Percentiles rank a stretch among this genome's conserved stretches.
Evolutionary conservation across 441 rosid species (phyloP).

Genomic region (Arabidopsis hybrid): DNA sequence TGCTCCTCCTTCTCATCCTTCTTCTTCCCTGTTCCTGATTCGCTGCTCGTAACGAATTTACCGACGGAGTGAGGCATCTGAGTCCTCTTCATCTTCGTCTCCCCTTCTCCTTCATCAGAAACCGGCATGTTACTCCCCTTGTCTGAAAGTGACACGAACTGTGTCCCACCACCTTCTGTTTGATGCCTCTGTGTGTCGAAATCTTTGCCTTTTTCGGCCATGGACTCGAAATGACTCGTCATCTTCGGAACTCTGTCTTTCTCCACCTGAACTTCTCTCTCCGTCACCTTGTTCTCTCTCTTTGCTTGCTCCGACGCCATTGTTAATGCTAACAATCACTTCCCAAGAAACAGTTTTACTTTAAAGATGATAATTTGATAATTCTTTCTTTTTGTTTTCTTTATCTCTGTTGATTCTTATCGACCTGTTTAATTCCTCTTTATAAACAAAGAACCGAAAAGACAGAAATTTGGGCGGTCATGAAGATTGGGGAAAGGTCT

Average conservation of each 20-base stretch:
- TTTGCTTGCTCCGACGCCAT: slow-evolving; percentile 75
- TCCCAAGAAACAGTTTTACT: slow-evolving; percentile 11
- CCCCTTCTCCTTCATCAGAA: slow-evolving; percentile 41
- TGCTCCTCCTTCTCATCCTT: slow-evolving; percentile 23
- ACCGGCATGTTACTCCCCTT: slow-evolving; percentile 26
- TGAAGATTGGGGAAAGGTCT: neutral
- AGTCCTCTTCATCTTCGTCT: slow-evolving; percentile 37
- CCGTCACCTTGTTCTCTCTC: slow-evolving; percentile 52
- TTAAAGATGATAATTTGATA: slow-evolving; percentile 14
- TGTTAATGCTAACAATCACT: neutral
- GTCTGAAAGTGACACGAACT: slow-evolving; percentile 37
- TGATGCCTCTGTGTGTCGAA: neutral
- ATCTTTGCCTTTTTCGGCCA: slow-evolving; percentile 40
- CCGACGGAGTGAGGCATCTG: slow-evolving; percentile 41
- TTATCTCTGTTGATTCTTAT: slow-evolving; percentile 17
- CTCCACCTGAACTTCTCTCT: slow-evolving; percentile 55
- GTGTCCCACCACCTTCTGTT: slow-evolving; percentile 29
- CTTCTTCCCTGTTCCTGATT: slow-evolving; percentile 25
- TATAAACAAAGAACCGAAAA: slow-evolving; percentile 30
- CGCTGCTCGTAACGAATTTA: slow-evolving; percentile 39
- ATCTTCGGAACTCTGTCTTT: slow-evolving; percentile 71
- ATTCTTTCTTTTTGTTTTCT: neutral
- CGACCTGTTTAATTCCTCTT: slow-evolving; percentile 14
- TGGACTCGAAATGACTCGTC: slow-evolving; percentile 71
- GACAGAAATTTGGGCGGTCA: slow-evolving; percentile 18